Percentiles rank a stretch among this genome's conserved stretches.
Conservation (phyloP, 441 rosid genomes). For the Dalechampia spathulata region DNA sequence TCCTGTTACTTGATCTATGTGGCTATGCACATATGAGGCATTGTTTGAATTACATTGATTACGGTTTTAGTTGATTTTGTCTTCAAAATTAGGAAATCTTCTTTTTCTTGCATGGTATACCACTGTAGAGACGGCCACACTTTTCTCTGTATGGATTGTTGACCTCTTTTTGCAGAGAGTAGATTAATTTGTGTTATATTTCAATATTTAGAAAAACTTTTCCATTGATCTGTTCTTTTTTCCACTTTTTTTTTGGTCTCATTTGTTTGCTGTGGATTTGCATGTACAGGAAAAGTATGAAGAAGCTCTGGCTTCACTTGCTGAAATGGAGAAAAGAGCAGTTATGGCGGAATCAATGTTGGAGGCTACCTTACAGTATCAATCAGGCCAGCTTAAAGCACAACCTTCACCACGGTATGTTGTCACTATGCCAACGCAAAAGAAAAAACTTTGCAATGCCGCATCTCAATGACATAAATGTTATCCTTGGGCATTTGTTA, state of each 20-base stretch:
- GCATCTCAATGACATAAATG: too few relatives aligned
- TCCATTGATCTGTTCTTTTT: not conserved
- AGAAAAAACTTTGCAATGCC: too few relatives aligned
- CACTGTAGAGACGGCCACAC: too few relatives aligned
- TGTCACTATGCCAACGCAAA: conserved; percentile 6
- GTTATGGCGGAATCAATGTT: conserved; percentile 96
- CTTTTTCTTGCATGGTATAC: too few relatives aligned
- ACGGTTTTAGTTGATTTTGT: not conserved
- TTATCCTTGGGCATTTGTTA: too few relatives aligned
- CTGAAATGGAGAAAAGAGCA: conserved; percentile 90
- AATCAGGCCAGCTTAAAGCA: conserved; percentile 75
- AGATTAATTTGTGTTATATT: too few relatives aligned
- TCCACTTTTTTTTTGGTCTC: not conserved
- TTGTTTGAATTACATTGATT: too few relatives aligned
- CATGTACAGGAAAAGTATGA: conserved; percentile 77
- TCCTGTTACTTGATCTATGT: not conserved
- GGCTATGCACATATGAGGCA: not conserved
- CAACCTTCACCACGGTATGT: conserved; percentile 84
- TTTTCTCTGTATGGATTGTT: too few relatives aligned
- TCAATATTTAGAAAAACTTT: too few relatives aligned
- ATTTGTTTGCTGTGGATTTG: conserved; percentile 3
- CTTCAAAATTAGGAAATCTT: not conserved
- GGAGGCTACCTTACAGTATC: conserved; percentile 93
- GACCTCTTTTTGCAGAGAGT: too few relatives aligned
- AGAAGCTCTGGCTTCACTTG: conserved; percentile 57